phyloP scores from a whole-genome alignment of 371 early-diverging fungal genomes.

The Rhizopus sp. region DNA sequence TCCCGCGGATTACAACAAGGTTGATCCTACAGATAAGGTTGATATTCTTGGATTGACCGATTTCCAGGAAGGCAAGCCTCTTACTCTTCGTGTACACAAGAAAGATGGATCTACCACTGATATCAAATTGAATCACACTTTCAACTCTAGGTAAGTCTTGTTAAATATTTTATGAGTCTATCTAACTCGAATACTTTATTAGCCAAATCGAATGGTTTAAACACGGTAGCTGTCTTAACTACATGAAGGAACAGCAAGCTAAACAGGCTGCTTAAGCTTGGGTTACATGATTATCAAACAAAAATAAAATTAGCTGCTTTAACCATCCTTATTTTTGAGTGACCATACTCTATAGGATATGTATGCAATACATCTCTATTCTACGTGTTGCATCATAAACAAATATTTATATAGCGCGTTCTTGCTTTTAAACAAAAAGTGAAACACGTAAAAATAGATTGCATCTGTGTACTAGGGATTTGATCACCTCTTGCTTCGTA shows the following conservation, averaged over 20 bases:
- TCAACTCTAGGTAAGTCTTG: conserved; percentile 74
- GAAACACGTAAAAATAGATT: too few species aligned
- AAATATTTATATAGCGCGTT: too few species aligned
- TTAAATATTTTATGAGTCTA: neutral
- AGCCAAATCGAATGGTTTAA: conserved; percentile 96
- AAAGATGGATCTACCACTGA: conserved; percentile 76
- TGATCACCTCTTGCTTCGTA: too few species aligned
- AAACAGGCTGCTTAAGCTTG: neutral
- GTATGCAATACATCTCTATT: too few species aligned
- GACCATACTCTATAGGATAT: too few species aligned
- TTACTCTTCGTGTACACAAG: conserved; percentile 74
- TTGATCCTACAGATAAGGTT: conserved; percentile 73
- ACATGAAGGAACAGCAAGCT: neutral
- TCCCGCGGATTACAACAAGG: conserved; percentile 84
- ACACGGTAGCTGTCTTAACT: conserved; percentile 56
- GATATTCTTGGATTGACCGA: conserved; percentile 75
- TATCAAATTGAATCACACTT: conserved; percentile 92
- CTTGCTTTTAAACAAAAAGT: too few species aligned
- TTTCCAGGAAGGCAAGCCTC: conserved; percentile 72
- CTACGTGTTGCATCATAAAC: too few species aligned
- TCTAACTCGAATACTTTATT: conserved; percentile 13
- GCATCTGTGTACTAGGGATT: too few species aligned
- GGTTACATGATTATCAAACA: too few species aligned
- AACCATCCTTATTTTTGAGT: too few species aligned
- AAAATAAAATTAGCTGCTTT: too few species aligned